phyloP scores from a whole-genome alignment of 805 yeast species.

The Yarrowia sp. region DNA sequence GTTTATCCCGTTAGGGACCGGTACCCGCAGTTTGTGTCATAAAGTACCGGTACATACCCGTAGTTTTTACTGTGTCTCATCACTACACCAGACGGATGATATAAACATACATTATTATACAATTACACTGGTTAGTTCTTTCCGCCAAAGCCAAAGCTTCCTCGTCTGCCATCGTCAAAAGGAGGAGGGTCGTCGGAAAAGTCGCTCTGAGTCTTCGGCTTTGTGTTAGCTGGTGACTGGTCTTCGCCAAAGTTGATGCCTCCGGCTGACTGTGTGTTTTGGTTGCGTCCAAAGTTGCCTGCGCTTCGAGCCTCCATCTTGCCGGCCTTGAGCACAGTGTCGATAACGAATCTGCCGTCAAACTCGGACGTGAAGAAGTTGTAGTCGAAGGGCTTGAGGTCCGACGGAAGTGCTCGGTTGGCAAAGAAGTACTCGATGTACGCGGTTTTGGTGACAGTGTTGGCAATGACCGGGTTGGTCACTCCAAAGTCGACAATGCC shows the following conservation, averaged over 20 bases:
- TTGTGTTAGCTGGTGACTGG: not conserved
- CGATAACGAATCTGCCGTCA: not conserved
- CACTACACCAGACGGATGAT: no score
- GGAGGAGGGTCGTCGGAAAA: constrained; percentile 3
- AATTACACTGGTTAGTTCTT: not conserved
- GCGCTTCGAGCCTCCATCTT: constrained; percentile 16
- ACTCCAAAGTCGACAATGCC: constrained; percentile 1
- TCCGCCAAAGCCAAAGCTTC: not conserved
- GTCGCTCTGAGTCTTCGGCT: not conserved
- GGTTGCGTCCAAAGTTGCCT: constrained; percentile 9
- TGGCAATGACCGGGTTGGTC: not conserved
- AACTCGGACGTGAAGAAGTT: constrained; percentile 18
- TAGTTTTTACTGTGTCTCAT: no score
- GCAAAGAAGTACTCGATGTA: constrained; percentile 24
- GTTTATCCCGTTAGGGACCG: no score
- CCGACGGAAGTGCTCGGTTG: constrained; percentile 12
- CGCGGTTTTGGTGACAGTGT: not conserved
- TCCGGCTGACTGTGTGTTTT: not conserved
- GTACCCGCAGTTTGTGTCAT: no score
- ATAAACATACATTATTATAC: not conserved
- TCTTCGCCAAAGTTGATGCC: constrained; percentile 15
- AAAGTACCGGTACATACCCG: no score
- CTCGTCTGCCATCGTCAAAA: not conserved
- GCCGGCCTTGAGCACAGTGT: not conserved
- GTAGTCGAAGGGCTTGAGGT: constrained; percentile 10